These are phyloP conservation scores for Nicotiana rustica DNA, from an alignment of 305 asterid species.

Conservation along the genomic window DNA sequence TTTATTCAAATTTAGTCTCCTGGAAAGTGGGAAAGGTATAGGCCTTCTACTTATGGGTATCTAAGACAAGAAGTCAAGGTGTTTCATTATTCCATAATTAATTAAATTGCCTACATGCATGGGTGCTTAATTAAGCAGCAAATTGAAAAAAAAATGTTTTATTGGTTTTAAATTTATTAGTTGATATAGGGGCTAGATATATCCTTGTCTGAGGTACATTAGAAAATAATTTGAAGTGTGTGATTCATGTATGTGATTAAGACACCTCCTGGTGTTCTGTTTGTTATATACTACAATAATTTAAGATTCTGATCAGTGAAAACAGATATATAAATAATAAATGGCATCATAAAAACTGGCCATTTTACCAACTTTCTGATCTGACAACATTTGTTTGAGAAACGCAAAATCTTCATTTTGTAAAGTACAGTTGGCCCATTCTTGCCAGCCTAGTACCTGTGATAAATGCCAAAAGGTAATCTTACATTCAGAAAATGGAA, in stretches of 20 bases:
- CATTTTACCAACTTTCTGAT: conserved; percentile 31
- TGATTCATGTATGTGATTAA: conserved; percentile 23
- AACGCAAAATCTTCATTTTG: conserved; percentile 28
- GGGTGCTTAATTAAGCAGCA: neutral
- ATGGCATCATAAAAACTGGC: neutral
- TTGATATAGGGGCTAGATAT: conserved; percentile 8
- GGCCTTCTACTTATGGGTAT: neutral
- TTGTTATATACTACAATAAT: conserved; percentile 31
- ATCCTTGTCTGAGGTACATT: conserved; percentile 33
- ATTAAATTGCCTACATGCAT: conserved; percentile 5
- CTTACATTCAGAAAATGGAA: conserved; percentile 29
- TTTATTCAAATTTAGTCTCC: conserved; percentile 28
- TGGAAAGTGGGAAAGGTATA: conserved; percentile 30
- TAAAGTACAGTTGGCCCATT: conserved; percentile 33
- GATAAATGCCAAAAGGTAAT: conserved; percentile 34
- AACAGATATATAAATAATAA: conserved; percentile 26
- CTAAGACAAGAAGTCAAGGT: neutral
- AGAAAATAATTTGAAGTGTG: conserved; percentile 31
- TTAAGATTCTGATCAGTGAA: conserved; percentile 25
- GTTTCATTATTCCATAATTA: neutral
- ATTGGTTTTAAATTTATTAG: neutral
- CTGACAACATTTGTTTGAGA: conserved; percentile 32
- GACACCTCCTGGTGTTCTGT: conserved; percentile 27
- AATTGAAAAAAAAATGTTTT: neutral
- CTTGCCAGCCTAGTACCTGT: conserved; percentile 26